Evolutionary conservation across 2,329 filamentous ascomycete genomes (phyloP).

Genomic region (Xylaria sp.): DNA sequence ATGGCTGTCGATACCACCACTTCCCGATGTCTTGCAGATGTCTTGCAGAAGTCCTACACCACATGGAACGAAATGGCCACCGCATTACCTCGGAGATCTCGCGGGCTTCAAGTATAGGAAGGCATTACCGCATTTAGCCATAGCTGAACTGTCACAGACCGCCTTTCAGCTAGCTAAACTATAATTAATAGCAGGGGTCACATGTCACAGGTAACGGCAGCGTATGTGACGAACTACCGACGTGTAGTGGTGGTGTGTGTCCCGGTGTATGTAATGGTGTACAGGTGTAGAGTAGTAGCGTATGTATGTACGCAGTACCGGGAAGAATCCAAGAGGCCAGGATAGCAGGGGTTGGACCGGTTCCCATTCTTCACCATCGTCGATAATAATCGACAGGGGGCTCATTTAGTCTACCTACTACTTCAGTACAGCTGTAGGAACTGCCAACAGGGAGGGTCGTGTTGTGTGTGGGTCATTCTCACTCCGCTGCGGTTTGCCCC

Average conservation of each 20-base stretch:
- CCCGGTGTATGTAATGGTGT: slow-evolving; percentile 1
- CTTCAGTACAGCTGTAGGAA: slow-evolving; percentile 27
- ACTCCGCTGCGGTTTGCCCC: slow-evolving; percentile 34
- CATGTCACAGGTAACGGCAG: slow-evolving; percentile 12
- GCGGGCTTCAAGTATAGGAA: not conserved
- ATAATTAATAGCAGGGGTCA: not conserved
- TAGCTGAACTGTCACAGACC: slow-evolving; percentile 25
- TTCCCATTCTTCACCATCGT: slow-evolving; percentile 31
- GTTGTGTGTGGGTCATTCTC: slow-evolving; percentile 35
- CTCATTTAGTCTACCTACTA: slow-evolving; percentile 25
- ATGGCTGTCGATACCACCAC: slow-evolving; percentile 9
- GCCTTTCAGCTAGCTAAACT: slow-evolving; percentile 12
- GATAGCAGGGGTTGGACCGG: slow-evolving; percentile 30
- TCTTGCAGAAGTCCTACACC: slow-evolving; percentile 23
- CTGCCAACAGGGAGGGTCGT: slow-evolving; percentile 33
- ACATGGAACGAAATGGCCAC: not conserved
- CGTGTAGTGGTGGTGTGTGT: no score
- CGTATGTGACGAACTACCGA: not conserved
- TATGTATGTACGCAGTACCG: slow-evolving; percentile 7
- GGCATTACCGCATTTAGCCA: slow-evolving; percentile 19
- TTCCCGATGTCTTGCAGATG: slow-evolving; percentile 28
- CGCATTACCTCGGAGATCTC: slow-evolving; percentile 14
- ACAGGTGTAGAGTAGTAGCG: not conserved
- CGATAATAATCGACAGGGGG: slow-evolving; percentile 38
- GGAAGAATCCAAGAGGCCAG: slow-evolving; percentile 9